Evolutionary conservation across 768 basidiomycete genomes (phyloP).

Genomic region (Suillus subaureus): DNA sequence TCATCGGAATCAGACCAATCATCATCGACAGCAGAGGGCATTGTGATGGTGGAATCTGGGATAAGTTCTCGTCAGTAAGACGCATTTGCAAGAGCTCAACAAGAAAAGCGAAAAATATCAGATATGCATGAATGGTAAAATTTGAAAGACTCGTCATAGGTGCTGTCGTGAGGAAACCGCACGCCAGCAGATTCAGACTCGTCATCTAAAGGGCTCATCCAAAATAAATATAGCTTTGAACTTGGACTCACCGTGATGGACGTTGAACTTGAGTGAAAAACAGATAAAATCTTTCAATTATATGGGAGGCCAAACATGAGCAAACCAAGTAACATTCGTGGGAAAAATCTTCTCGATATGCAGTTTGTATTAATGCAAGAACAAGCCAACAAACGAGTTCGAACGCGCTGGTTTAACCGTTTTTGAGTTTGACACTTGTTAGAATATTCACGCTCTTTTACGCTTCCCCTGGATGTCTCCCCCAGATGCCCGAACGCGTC

Average conservation of each 20-base stretch:
- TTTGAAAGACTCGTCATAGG: conserved; percentile 64
- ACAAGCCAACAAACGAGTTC: background rate
- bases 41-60: conserved; percentile 23
- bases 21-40: conserved; percentile 50
- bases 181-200: conserved; percentile 72
- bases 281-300: conserved; percentile 20
- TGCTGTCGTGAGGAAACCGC: conserved; percentile 61
- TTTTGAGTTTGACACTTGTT: background rate
- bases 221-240: conserved; percentile 11
- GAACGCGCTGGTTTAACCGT: background rate
- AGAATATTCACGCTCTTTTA: conserved; percentile 10
- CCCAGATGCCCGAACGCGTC: conserved; percentile 68
- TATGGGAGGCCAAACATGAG: conserved; percentile 7
- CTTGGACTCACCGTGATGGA: conserved; percentile 23
- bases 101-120: conserved; percentile 44
- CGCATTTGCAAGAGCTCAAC: background rate
- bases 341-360: conserved; percentile 25
- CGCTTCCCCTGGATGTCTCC: conserved; percentile 48
- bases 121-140: conserved; percentile 94
- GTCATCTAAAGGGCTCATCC: conserved; percentile 66
- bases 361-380: conserved; percentile 2
- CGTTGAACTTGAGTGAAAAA: conserved; percentile 15
- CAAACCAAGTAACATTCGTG: conserved; percentile 12
- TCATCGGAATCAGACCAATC: conserved; percentile 86
- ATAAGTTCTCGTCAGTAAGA: conserved; percentile 18